Percentiles rank a stretch among this genome's conserved stretches.
Conservation (phyloP, 805 yeast species). For the Kodamaea neixiangensis region DNA sequence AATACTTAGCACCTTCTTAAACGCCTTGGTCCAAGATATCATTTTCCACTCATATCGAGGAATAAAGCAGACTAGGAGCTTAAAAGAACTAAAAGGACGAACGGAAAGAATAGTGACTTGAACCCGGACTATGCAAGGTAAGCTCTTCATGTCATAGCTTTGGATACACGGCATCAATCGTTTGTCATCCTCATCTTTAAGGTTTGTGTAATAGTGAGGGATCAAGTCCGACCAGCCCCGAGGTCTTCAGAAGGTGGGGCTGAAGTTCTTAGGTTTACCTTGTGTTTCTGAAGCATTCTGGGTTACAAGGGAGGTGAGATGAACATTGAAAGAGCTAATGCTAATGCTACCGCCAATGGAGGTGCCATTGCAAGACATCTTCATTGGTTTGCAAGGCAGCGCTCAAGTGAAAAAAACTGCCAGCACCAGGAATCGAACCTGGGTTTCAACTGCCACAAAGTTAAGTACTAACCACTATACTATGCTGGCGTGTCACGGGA, state of each 20-base stretch:
- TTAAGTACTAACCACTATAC: slow-evolving; percentile 22
- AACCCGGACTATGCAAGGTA: background rate
- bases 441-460: slow-evolving; percentile 22
- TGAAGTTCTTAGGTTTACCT: too few species aligned
- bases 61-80: background rate
- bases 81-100: background rate
- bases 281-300: too few species aligned
- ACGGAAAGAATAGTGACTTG: background rate
- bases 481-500: slow-evolving; percentile 15
- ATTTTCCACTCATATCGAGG: background rate
- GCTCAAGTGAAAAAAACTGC: slow-evolving; percentile 11
- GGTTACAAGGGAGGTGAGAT: too few species aligned
- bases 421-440: slow-evolving; percentile 23
- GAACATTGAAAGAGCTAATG: too few species aligned
- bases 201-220: background rate
- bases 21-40: background rate
- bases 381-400: background rate
- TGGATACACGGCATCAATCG: background rate
- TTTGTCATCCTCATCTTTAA: background rate
- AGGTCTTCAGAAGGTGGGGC: background rate
- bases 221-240: background rate
- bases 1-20: slow-evolving; percentile 23
- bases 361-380: background rate
- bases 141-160: background rate
- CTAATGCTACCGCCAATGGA: too few species aligned